phyloP scores from a whole-genome alignment of 495 filamentous ascomycete species.

The Lophiostoma macrostomum region DNA sequence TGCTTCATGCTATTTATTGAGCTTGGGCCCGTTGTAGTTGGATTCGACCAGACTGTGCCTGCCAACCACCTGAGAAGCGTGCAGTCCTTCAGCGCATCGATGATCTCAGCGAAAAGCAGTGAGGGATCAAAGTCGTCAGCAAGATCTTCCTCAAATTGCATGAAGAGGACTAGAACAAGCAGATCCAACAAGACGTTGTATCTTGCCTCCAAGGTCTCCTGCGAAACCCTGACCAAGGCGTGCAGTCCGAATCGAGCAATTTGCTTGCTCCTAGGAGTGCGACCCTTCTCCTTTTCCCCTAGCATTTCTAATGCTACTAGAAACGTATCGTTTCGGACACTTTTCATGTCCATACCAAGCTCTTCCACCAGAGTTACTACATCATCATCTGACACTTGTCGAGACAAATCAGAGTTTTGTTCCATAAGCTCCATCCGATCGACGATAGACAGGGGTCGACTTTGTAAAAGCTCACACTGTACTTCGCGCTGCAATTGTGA shows the following conservation, averaged over 20 bases:
- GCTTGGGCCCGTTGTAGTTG: conserved; percentile 1
- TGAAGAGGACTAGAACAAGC: conserved; percentile 76
- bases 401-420: conserved; percentile 66
- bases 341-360: conserved; percentile 53
- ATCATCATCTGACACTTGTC: conserved; percentile 71
- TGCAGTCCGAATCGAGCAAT: conserved; percentile 60
- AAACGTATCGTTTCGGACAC: conserved; percentile 54
- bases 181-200: conserved; percentile 72
- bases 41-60: conserved; percentile 22
- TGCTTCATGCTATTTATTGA: conserved; percentile 12
- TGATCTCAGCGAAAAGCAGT: conserved; percentile 62
- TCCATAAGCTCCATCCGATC: conserved; percentile 70
- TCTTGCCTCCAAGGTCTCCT: conserved; percentile 70
- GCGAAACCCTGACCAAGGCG: conserved; percentile 67
- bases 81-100: conserved; percentile 66
- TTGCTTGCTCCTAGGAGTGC: conserved; percentile 44
- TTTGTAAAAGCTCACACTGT: conserved; percentile 63
- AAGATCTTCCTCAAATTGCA: conserved; percentile 71
- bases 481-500: conserved; percentile 13
- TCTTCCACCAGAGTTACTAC: conserved; percentile 45
- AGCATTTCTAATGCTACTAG: conserved; percentile 45
- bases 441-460: conserved; percentile 59
- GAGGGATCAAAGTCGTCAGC: conserved; percentile 65
- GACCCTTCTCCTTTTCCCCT: conserved; percentile 33
- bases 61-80: conserved; percentile 80